Evolutionary conservation across 139 green algal genomes (phyloP).

Genomic region (Deuterostichococcus epilithicus): DNA sequence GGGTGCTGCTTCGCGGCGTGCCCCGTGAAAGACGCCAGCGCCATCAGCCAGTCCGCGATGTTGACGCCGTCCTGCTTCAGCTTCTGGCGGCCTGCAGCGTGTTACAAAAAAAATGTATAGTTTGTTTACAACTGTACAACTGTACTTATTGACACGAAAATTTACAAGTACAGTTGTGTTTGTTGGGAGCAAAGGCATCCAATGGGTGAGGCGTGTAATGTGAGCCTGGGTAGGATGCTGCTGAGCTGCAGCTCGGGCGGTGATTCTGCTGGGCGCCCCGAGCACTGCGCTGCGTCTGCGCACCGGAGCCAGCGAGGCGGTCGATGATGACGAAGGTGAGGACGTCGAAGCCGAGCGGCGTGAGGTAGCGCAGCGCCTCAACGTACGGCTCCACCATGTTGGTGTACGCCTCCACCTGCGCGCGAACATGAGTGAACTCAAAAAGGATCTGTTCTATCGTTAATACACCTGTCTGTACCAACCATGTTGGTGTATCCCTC

Average conservation of each 20-base stretch:
- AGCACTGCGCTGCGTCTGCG: too few species aligned
- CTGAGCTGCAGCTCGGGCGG: too few species aligned
- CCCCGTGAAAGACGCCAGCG: slow-evolving; percentile 63
- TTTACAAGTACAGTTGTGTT: too few species aligned
- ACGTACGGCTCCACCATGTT: slow-evolving; percentile 67
- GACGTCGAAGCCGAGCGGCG: slow-evolving; percentile 51
- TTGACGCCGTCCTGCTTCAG: slow-evolving; percentile 80
- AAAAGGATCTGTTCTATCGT: not conserved
- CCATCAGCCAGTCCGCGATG: slow-evolving; percentile 67
- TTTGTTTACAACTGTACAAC: too few species aligned
- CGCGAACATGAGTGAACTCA: not conserved
- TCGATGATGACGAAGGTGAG: slow-evolving; percentile 70
- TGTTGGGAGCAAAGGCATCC: too few species aligned
- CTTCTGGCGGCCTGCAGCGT: not conserved
- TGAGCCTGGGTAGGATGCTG: too few species aligned
- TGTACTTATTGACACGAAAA: too few species aligned
- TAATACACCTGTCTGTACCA: not conserved
- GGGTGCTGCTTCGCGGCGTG: slow-evolving; percentile 37
- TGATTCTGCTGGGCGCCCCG: too few species aligned
- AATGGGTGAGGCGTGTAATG: too few species aligned
- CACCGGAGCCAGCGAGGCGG: slow-evolving; percentile 28
- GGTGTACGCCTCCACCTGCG: slow-evolving; percentile 64
- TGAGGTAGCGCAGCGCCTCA: slow-evolving; percentile 74
- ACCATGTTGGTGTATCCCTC: not conserved
- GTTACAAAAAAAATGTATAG: too few species aligned